A percentile compares a stretch with the other conserved stretches of the same genome.
Evolutionary conservation across 768 basidiomycete species (phyloP).

Genomic region (Filobasidium wieringae): DNA sequence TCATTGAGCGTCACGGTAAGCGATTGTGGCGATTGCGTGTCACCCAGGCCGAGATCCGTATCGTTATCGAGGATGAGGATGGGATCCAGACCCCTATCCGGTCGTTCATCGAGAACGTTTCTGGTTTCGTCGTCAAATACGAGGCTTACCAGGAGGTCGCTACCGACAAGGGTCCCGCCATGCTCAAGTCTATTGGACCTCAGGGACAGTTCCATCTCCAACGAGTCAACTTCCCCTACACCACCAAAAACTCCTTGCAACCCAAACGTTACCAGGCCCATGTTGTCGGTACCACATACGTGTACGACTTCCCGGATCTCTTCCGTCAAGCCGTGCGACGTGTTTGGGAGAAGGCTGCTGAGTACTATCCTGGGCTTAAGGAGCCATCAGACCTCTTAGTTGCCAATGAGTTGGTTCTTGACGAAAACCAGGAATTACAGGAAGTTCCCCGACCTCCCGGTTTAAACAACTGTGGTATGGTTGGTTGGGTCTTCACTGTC

Average conservation of each 20-base stretch:
- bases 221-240: slow-evolving; percentile 82
- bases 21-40: slow-evolving; percentile 96
- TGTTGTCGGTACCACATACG: slow-evolving; percentile 94
- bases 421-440: slow-evolving; percentile 78
- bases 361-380: slow-evolving; percentile 57
- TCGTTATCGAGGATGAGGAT: slow-evolving; percentile 83
- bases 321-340: slow-evolving; percentile 95
- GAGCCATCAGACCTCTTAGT: slow-evolving; percentile 68
- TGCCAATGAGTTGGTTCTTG: slow-evolving; percentile 80
- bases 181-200: slow-evolving; percentile 94
- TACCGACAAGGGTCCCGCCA: slow-evolving; percentile 87
- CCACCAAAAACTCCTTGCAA: slow-evolving; percentile 95
- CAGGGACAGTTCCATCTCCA: slow-evolving; percentile 94
- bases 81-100: slow-evolving; percentile 93
- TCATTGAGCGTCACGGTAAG: slow-evolving; percentile 97
- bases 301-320: slow-evolving; percentile 97
- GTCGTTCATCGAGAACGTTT: slow-evolving; percentile 95
- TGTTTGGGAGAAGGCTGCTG: slow-evolving; percentile 56
- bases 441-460: slow-evolving; percentile 89
- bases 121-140: slow-evolving; percentile 96
- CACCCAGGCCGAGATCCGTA: slow-evolving; percentile 92
- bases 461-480: slow-evolving; percentile 93
- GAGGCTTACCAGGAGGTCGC: slow-evolving; percentile 96
- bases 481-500: slow-evolving; percentile 90
- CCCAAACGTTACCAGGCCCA: slow-evolving; percentile 99